Evolutionary conservation across 2,329 filamentous ascomycete genomes (phyloP).

Genomic region (Colletotrichum theobromicola): DNA sequence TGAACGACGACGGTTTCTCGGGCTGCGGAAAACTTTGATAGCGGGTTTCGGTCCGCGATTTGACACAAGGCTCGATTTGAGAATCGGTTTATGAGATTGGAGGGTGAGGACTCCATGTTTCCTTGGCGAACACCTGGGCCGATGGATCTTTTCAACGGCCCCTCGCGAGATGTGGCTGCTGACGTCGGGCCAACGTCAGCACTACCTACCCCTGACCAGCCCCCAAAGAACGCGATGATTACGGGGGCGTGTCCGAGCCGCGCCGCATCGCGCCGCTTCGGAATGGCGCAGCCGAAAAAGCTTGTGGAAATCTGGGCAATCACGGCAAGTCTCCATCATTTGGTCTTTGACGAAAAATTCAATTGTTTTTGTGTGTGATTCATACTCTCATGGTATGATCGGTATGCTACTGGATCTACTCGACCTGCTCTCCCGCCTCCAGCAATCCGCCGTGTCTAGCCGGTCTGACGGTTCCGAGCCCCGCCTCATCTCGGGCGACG

Average conservation of each 20-base stretch:
- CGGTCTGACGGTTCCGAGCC: not conserved
- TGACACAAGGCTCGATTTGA: not conserved
- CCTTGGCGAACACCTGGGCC: not conserved
- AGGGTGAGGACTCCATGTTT: not conserved
- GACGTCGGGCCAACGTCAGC: not conserved
- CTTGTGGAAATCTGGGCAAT: not conserved
- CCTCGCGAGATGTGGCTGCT: not conserved
- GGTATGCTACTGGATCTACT: slow-evolving; percentile 9
- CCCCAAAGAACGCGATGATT: not conserved
- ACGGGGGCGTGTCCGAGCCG: not conserved
- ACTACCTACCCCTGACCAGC: not conserved
- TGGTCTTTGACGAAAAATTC: not conserved
- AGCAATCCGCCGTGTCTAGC: not conserved
- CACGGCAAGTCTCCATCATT: not conserved
- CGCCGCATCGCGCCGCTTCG: not conserved
- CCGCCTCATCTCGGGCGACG: not conserved
- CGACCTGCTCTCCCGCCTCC: not conserved
- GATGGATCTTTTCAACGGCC: not conserved
- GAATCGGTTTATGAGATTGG: not conserved
- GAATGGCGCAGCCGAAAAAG: not conserved
- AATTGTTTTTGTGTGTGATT: not conserved
- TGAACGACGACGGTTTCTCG: not conserved
- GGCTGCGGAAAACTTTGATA: not conserved
- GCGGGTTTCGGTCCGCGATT: not conserved
- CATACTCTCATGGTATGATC: not conserved